Base-by-base conservation (phyloP, 2,329 filamentous ascomycete genomes). In the Ophiostoma ulmi region DNA sequence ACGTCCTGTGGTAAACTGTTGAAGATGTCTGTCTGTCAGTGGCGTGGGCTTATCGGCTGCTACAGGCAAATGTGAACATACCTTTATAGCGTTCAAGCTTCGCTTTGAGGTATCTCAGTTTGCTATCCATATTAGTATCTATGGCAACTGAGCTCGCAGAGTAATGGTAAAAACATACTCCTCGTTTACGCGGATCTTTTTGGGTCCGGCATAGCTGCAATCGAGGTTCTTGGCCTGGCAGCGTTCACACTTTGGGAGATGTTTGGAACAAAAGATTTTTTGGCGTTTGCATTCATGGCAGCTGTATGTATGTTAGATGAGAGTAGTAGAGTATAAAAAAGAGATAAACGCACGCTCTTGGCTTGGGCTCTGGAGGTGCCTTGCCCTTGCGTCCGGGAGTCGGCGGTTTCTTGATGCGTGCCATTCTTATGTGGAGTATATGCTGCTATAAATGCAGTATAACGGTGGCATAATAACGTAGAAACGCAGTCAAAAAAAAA, bases 211-310 rank as follows among this genome's bases (percentile, higher is more conserved):
- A 64, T 74, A 74, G 26, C 72, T 71, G 61, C 73, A 74, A 2
- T 72, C 70, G 5, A 73, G 70, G 0, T 68, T 61, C 44, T 72
- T 70, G 1, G 61, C 22, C 52, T 69, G 61, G 55, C 73, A 74
- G 20, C 73, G 71, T 44, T 72, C 70, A 22, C 73, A 73, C 38
- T 70, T 72, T 39, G 73, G 73, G 8, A 31, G 66, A 14, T 70
- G 52, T n/a, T 74, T 74, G 17, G 72, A 72, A 66, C 73, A 74
- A 22, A 69, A 74, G 7, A 73, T 73, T 44, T 73, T 74, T 48
- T 73, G 72, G 2, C 52, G 39, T 39, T 73, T 72, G 70, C 73
- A 74, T 26, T 72, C 73, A 1, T 66, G 69, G 63, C 73, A 74
- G 5, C 73, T 74, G 8, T 13, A 3, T 20, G 2, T 8, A 4